Evolutionary conservation across 352 stramenopile genomes (phyloP), one percentile per base, ranked within the genome.

Genomic region (Pythium sukuiense): DNA sequence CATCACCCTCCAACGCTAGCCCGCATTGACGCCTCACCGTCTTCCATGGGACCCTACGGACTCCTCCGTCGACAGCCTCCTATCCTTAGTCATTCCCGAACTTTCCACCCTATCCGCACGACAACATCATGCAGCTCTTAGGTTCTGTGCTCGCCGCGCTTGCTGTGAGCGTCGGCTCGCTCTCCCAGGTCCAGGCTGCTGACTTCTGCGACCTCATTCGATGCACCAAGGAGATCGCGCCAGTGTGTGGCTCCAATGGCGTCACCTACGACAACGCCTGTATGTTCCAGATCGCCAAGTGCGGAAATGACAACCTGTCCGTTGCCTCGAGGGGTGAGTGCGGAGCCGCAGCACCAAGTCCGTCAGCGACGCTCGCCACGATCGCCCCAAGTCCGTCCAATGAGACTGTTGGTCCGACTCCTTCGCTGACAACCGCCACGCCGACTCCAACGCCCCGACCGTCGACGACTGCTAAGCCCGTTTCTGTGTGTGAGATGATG

Each of bases 181-280:
- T 24, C 52, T 20, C 32, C 26, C 6, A 8, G 6, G 37, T 46
- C 6, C 20, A 57, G 16, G 35, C 45, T 33, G 63, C 62, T n/a
- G 30, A 63, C 62, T 69, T 69, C 46, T 69, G 63, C 46, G 55
- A 64, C 35, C 35, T 64, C 33, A 63, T 63, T 29, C 55, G 63
- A 32, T 70, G 63, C 63, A 61, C 55, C 24, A 39, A 55, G 8
- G 46, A 63, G 18, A 24, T 48, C 8, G 35, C 7, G 30, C 73
- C 73, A 12, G 71, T 81, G 43, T 83, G 76, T 55, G 72, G 61
- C 52, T 73, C 72, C 14, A 71, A 80, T 39, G 66, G 61, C 24
- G 61, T 73, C 29, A 74, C 72, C 6, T 80, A 78, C 59, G 29
- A 35, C 24, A 82, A 80, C 59, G 62, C 65, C 13, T 76, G 70